Conservation (phyloP, 2,329 filamentous ascomycete species). For the Calycina herbarum region DNA sequence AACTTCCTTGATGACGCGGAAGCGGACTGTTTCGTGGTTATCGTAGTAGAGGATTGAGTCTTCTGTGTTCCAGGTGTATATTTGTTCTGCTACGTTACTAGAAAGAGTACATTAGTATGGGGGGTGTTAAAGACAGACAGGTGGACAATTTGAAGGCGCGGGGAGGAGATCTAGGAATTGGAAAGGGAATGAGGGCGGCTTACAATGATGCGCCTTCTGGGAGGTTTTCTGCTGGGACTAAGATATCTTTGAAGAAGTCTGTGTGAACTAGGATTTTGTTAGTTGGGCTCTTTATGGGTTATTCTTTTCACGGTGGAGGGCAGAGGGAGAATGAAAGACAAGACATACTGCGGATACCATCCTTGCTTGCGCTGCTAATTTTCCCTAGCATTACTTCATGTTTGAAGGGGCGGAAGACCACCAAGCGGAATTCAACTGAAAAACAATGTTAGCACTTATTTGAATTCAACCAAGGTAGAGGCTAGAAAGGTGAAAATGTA, state of each 20-base stretch:
- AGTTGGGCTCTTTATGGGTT: neutral
- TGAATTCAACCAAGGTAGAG: neutral
- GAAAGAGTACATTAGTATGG: slow-evolving; percentile 13
- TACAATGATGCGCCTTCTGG: slow-evolving; percentile 77
- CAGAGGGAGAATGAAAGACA: neutral
- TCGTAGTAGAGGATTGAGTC: slow-evolving; percentile 82
- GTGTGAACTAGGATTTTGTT: slow-evolving; percentile 59
- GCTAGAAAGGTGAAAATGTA: neutral
- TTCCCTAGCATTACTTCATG: slow-evolving; percentile 85
- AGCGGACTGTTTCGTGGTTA: slow-evolving; percentile 82
- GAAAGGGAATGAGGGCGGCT: slow-evolving; percentile 37
- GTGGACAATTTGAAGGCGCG: too few relatives aligned
- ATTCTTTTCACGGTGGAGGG: neutral
- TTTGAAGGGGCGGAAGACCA: slow-evolving; percentile 95
- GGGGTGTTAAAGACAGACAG: too few relatives aligned
- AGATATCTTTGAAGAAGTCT: slow-evolving; percentile 93
- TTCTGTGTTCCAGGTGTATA: slow-evolving; percentile 81
- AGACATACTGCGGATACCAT: slow-evolving; percentile 67
- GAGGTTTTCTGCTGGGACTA: slow-evolving; percentile 72
- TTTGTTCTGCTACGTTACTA: slow-evolving; percentile 71
- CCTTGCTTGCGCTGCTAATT: slow-evolving; percentile 71
- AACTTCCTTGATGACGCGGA: slow-evolving; percentile 81
- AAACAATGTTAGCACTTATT: neutral
- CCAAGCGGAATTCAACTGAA: slow-evolving; percentile 84
- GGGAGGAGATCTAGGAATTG: neutral